Evolutionary conservation across 352 stramenopile genomes (phyloP), one percentile per base, ranked within the genome.

Genomic region (Labyrinthula sp.): DNA sequence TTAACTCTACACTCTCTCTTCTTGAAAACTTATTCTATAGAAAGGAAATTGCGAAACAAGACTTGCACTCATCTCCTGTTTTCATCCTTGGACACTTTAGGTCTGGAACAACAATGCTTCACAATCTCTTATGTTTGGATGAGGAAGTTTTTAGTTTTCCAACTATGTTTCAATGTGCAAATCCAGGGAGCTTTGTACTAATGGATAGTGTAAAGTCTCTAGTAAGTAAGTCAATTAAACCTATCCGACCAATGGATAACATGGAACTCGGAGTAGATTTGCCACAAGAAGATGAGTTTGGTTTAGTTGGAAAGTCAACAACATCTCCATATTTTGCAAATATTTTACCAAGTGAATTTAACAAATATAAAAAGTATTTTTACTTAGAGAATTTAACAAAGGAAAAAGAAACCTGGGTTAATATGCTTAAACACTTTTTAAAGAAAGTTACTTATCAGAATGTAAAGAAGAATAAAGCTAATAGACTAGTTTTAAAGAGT

Each of bases 201-300:
- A 61, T 72, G 47, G 62, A 69, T 57, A 17, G n/a, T 5, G 40
- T 54, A 10, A 69, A 69, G 47, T 26, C 45, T n/a, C 33, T 62
- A 3, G 48, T 71, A 3, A 37, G 48, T 15, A 40, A 65, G 10
- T 65, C 29, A 24, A n/a, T n/a, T n/a, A n/a, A n/a, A n/a, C n/a
- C n/a, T n/a, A n/a, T n/a, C n/a, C 50, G 64, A 8, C 64, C 64
- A 10, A 71, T 71, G 64, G 64, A 71, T 34, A 67, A 66, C 54
- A 55, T 71, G 9, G 43, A 40, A 1, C 33, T 71, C 2, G 17
- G 56, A 35, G 67, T 67, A 45, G 60, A 69, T 54, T 29, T 65
- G 23, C 64, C 64, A 5, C 62, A 71, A 27, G 64, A 71, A 56
- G 64, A 71, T 48, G 64, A 71, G 45, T 40, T 66, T 9, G 62